phyloP scores from a whole-genome alignment of 495 filamentous ascomycete species.

The Penicillium soppii region DNA sequence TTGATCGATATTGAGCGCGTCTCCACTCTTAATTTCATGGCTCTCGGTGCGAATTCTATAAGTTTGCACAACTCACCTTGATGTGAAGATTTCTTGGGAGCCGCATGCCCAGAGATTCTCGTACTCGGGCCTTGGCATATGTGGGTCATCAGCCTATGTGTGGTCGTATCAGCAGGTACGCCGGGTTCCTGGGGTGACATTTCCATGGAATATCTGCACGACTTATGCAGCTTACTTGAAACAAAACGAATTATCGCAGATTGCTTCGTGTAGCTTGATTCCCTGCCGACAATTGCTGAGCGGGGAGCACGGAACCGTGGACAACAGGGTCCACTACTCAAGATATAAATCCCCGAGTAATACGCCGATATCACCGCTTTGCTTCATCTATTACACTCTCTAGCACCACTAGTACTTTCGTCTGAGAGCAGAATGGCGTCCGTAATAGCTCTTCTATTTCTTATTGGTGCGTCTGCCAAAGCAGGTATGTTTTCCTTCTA shows the following conservation, averaged over 20 bases:
- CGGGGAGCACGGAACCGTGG: background rate
- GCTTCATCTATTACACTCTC: no score
- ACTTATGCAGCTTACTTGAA: background rate
- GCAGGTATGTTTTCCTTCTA: background rate
- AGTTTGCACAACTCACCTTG: no score
- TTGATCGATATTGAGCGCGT: no score
- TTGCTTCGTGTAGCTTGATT: background rate
- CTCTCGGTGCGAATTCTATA: no score
- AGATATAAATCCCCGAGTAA: background rate
- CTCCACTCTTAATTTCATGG: no score
- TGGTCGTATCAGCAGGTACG: background rate
- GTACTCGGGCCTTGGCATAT: background rate
- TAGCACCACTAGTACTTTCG: background rate
- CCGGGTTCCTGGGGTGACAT: background rate
- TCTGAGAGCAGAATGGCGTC: background rate
- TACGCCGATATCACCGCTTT: background rate
- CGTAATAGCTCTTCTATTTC: background rate
- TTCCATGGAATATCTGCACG: background rate
- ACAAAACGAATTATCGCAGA: background rate
- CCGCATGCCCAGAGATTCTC: no score
- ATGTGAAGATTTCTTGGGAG: no score
- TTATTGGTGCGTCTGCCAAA: background rate
- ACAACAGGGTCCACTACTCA: background rate
- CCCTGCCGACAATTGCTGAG: background rate
- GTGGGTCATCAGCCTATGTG: background rate